Evolutionary conservation across 352 stramenopile genomes (phyloP), one percentile per base, ranked within the genome.

Genomic region (Lagenidium sp.): DNA sequence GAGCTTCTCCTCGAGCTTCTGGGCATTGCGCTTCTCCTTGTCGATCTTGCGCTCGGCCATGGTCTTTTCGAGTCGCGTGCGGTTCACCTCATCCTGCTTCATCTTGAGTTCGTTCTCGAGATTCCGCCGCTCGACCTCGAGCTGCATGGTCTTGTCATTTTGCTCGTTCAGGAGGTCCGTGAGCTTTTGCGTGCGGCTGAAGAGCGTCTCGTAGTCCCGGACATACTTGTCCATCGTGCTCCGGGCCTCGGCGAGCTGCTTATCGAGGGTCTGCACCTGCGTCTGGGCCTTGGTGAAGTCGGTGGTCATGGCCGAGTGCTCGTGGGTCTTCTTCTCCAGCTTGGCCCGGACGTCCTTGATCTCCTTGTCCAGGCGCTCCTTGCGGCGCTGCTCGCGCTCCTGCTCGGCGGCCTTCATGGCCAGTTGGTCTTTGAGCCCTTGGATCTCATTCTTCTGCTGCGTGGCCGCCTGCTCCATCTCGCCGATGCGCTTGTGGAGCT

Each of bases 221-320:
- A 94, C 72, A 65, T 96, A 96, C 55, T 95, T 95, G 45, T 95
- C 85, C 81, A 97, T 96, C n/a, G 79, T 94, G 31, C 62, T 64
- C 25, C 78, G 73, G 31, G 72, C 60, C 36, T 89, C 77, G 1
- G 50, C 65, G 40, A 74, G 63, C 56, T 82, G 94, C 53, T 95
- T 97, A 46, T 98, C 89, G 3, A 98, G 53, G 12, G 72, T 49
- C 32, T 63, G 55, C 35, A 76, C 65, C 29, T 94, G 75, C 4
- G 65, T 77, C 53, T 96, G 79, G 24, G 79, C 56, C 23, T 73
- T 68, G 2, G 58, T 58, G 10, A 85, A 57, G 21, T 90, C 81
- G 0, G 65, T 68, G 13, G 49, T 57, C 1, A 71, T 55, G 41
- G 65, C 47, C 7, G 48, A 45, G 44, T 83, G 55, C 42, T 95